These are phyloP conservation scores for Mucor indicus DNA, from an alignment of 371 early-diverging fungal species.

Conservation along the genomic window DNA sequence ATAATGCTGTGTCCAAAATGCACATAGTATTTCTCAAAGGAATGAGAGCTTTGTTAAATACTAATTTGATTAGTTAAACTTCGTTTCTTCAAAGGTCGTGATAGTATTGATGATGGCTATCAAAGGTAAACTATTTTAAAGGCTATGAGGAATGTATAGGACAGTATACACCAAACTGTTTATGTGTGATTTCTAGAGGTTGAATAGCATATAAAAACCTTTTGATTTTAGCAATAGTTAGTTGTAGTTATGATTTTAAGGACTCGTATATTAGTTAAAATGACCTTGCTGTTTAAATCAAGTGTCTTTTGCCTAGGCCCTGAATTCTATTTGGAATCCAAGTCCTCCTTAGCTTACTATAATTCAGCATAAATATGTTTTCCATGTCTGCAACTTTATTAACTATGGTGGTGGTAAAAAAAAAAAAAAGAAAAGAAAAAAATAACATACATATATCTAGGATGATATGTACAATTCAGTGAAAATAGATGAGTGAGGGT, in stretches of 20 bases:
- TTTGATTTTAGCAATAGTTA: constrained; percentile 1
- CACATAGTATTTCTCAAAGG: constrained; percentile 11
- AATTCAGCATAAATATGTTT: too few relatives aligned
- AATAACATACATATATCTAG: too few relatives aligned
- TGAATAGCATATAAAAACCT: constrained; percentile 9
- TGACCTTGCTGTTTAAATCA: constrained; percentile 12
- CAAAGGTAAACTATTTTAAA: neutral
- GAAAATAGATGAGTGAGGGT: too few relatives aligned
- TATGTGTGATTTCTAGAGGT: constrained; percentile 3
- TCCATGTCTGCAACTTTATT: too few relatives aligned
- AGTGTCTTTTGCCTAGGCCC: too few relatives aligned
- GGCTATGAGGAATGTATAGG: constrained; percentile 3
- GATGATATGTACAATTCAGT: too few relatives aligned
- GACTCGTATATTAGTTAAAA: constrained; percentile 12
- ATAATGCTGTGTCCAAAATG: constrained; percentile 18
- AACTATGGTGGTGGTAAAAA: too few relatives aligned
- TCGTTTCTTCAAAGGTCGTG: constrained; percentile 13
- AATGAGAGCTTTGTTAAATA: constrained; percentile 11
- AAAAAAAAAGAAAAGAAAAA: too few relatives aligned
- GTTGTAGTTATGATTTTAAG: constrained; percentile 10
- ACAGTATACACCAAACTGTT: constrained; percentile 10
- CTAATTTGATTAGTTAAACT: constrained; percentile 12
- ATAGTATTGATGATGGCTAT: constrained; percentile 12
- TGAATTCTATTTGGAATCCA: too few relatives aligned
- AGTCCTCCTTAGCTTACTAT: too few relatives aligned